phyloP scores from a whole-genome alignment of 192 early-diverging fungal species.

The Backusella tuberculispora region DNA sequence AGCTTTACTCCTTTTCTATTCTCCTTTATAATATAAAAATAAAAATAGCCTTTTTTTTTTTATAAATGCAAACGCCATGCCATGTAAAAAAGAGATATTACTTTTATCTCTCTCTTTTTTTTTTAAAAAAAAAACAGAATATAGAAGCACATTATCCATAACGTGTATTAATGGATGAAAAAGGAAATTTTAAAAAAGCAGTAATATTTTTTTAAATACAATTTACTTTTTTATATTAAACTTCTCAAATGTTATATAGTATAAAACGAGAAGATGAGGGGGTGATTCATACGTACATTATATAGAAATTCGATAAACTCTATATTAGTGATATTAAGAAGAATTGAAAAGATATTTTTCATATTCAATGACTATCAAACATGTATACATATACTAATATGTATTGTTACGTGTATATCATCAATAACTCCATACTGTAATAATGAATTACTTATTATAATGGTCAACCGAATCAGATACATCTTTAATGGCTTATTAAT shows the following conservation, averaged over 20 bases:
- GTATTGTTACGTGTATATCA: too few species aligned
- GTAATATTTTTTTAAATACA: neutral
- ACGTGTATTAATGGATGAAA: neutral
- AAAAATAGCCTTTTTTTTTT: neutral
- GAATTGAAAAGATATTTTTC: neutral
- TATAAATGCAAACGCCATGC: neutral
- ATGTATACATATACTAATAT: too few species aligned
- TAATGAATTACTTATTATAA: neutral
- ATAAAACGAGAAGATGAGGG: neutral
- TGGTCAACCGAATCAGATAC: neutral
- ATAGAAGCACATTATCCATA: neutral
- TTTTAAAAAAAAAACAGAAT: too few species aligned
- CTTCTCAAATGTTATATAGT: neutral
- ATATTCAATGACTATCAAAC: neutral
- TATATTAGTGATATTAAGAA: constrained; percentile 3
- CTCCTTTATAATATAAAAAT: constrained; percentile 8
- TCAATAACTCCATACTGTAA: too few species aligned
- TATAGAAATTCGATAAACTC: neutral
- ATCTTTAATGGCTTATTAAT: neutral
- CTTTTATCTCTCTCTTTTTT: neutral
- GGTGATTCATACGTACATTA: neutral
- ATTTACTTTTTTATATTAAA: neutral
- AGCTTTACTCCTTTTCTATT: neutral
- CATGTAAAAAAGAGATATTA: neutral
- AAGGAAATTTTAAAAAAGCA: neutral